Base-by-base conservation (phyloP, 2,329 filamentous ascomycete genomes). In the Talaromyces amestolkiae region DNA sequence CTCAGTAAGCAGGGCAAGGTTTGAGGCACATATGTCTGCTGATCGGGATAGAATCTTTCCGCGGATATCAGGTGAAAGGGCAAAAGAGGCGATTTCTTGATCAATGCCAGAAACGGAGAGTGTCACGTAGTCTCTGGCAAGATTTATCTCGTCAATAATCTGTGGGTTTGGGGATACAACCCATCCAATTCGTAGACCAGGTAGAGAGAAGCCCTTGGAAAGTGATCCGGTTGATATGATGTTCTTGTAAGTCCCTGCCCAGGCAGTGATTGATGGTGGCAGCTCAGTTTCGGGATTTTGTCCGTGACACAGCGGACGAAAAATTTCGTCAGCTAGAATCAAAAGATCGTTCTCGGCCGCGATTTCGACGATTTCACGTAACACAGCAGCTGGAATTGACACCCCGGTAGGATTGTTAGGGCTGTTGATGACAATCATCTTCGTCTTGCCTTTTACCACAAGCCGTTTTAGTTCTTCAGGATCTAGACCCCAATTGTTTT, bases 311-410 rank as follows among this genome's bases (percentile, higher is more conserved):
- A 54, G 10, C 8, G 51, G 51, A 22, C 51, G 51, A 35, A 54
- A 54, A 22, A 54, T 22, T 10, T 54, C 51, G 10, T 54, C 51
- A 2, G 51, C 51, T n/a, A 54, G 31, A 13, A 54, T 54, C 10
- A 74, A 66, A 3, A 64, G 24, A 10, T 63, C 43, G n/a, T 69
- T 68, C 13, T 64, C 47, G 24, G 70, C 70, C 31, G 64, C 45
- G 7, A 63, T 54, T 49, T 68, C 63, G 58, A 73, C 68, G 10
- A 61, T 49, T n/a, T 22, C 7, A 54, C 19, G 31, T 13, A 54
- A 15, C 17, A 37, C 51, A 1, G 31, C 2, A 54, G 31, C 35
- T 35, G 49, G 33, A 22, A 54, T 37, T 13, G n/a, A 8, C 9
- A 10, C 17, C 2, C 60, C 60, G 15, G 60, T 62, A 7, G 60